phyloP scores from a whole-genome alignment of 306 rosid genomes.

The Hylodesmum podocarpum region DNA sequence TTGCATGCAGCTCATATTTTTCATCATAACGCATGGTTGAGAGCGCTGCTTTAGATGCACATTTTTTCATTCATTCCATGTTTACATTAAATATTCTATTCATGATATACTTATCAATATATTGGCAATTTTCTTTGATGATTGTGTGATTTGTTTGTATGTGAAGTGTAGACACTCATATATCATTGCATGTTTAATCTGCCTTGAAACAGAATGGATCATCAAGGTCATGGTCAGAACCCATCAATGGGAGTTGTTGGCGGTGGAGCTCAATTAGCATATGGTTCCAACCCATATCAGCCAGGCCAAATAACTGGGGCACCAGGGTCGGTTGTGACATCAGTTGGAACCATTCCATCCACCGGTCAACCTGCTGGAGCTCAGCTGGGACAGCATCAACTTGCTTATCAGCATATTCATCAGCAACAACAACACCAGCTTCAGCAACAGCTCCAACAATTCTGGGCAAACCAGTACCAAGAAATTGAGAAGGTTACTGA shows the following conservation, averaged over 20 bases:
- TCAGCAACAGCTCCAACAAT: constrained; percentile 48
- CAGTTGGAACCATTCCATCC: constrained; percentile 45
- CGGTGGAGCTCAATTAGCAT: constrained; percentile 45
- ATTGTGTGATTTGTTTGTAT: constrained; percentile 6
- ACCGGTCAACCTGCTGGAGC: constrained; percentile 50
- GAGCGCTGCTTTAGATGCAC: not conserved
- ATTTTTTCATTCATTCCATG: not conserved
- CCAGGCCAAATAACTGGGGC: constrained; percentile 41
- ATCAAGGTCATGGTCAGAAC: constrained; percentile 54
- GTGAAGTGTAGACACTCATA: not conserved
- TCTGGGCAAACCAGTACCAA: constrained; percentile 49
- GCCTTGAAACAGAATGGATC: constrained; percentile 52
- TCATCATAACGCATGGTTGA: not conserved
- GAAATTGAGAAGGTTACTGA: constrained; percentile 57
- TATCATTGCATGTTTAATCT: not conserved
- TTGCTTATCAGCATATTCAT: constrained; percentile 62
- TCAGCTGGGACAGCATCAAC: constrained; percentile 54
- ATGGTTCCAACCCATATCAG: constrained; percentile 49
- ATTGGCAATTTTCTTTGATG: constrained; percentile 6
- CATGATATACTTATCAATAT: not conserved
- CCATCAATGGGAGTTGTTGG: constrained; percentile 49
- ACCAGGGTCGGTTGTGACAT: constrained; percentile 36
- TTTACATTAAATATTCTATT: not conserved
- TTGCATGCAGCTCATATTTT: not conserved
- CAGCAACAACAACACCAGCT: constrained; percentile 62